Evolutionary conservation across 345 rosid species (phyloP).

Genomic region (Mallotus nudiflorus): DNA sequence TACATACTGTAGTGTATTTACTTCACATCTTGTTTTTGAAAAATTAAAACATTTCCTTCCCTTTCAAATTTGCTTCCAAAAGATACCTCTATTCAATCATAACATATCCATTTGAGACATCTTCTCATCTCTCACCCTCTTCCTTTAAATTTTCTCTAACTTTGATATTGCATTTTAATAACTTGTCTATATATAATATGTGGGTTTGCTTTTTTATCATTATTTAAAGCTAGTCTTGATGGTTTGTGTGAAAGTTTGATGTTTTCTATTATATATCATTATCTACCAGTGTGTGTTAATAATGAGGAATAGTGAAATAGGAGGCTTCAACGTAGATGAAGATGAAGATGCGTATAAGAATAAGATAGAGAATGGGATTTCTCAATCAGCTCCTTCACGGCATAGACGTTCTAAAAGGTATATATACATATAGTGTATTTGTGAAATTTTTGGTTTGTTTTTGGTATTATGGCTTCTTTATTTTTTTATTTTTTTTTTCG

Average conservation of each 20-base stretch:
- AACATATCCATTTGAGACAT: conserved; percentile 17
- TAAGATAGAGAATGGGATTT: conserved; percentile 34
- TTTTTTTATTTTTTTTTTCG: too few species aligned
- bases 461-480: too few species aligned
- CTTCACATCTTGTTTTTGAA: conserved; percentile 31
- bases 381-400: conserved; percentile 37
- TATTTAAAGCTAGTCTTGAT: conserved; percentile 9
- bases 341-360: conserved; percentile 27
- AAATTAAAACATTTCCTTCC: too few species aligned
- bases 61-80: conserved; percentile 19
- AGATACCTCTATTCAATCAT: conserved; percentile 7
- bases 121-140: not conserved
- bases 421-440: too few species aligned
- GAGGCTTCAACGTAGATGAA: conserved; percentile 32
- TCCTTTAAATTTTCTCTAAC: not conserved
- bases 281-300: conserved; percentile 1
- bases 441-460: too few species aligned
- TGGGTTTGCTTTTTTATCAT: not conserved
- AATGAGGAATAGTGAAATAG: conserved; percentile 39
- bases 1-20: conserved; percentile 30
- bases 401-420: conserved; percentile 92
- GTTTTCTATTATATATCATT: not conserved
- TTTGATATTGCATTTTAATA: not conserved
- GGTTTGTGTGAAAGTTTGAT: conserved; percentile 29
- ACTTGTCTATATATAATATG: conserved; percentile 1